Base-by-base conservation (phyloP, 2,329 filamentous ascomycete genomes). In the Neofusicoccum umdonicola region DNA sequence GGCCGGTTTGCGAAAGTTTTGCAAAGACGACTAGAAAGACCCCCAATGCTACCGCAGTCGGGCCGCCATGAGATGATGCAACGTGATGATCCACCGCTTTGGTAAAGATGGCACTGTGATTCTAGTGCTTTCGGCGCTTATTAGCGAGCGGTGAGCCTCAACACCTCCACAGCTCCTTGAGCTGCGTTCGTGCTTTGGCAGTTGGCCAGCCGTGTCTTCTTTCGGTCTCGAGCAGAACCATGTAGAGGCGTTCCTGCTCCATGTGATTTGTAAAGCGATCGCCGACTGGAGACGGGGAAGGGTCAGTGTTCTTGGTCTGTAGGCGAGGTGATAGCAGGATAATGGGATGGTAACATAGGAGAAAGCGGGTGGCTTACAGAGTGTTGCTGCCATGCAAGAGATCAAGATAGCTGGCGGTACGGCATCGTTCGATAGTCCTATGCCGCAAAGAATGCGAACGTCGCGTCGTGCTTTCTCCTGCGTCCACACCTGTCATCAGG, bases 351-450 rank as follows among this genome's bases (percentile, higher is more conserved):
- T 22, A 22, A 22, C 22, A 19, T 19, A 31, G 4, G 4, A 31
- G 27, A 31, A 31, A 7, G 27, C 6, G 4, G 4, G 27, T 3
- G 44, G 27, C 71, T 68, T 61, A 75, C 73, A 72, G 15, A 75
- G 67, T 17, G 74, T 71, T 48, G 77, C 74, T 3, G 75, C 74
- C 64, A 73, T 76, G 50, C 74, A 76, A n/a, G 75, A 74, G 7
- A 76, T 72, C 31, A 76, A 74, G 19, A 73, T 76, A 47, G 71
- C 71, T 4, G 75, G 71, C 27, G 74, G 76, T 1, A 70, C 67
- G 19, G 72, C 74, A 1, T 66, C 62, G 35, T 77, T 76, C 2
- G 74, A 76, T 22, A 70, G 68, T 4, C 74, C 74, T 41, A 77
- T 73, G 27, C 74, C 74, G 58, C 72, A 73, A 4, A 77, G 68